Base-by-base conservation (phyloP, 1,284 basidiomycete species). In the Hemileia vastatrix region DNA sequence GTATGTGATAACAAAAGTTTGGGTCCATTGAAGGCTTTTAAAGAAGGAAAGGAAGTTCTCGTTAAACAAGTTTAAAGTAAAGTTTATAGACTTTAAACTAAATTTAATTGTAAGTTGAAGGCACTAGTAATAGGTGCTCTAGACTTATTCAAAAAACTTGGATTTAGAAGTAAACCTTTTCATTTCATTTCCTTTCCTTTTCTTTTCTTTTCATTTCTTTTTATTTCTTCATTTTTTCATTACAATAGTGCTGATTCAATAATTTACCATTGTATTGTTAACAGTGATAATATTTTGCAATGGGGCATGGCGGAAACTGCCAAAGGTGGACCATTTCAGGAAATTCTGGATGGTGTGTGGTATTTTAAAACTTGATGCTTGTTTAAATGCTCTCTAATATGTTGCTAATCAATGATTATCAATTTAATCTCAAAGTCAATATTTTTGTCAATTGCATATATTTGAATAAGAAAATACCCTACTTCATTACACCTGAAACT, bases 391-490 rank as follows among this genome's bases (percentile, higher is more conserved):
- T n/a, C n/a, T n/a, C n/a, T n/a, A n/a, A n/a, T n/a, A n/a, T n/a
- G n/a, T n/a, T n/a, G n/a, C n/a, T n/a, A n/a, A n/a, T n/a, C n/a
- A n/a, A n/a, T n/a, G n/a, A 45, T 45, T 19, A 36, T 32, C 2
- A 21, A 52, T 53, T 32, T 2, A 45, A 13, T 13, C n/a, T 19
- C 23, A 43, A 43, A 61, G 94, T 92, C 67, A 95, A 99, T 79
- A 86, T 99, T 74, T 97, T 99, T 73, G 85, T 99, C 81, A 99
- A 99, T 81, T 98, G 95, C 83, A 99, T 99, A 78, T 98, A 99
- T 79, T 86, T 99, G 65, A 86, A 84, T 56, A 83, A 86, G 57
- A 80, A 83, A 67, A 98, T 98, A 70, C 91, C 93, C 13, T 82
- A 52, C 57, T 98, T 99, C 78, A 68, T 98, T 65, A 88, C 87